These are phyloP conservation scores for Albifimbria verrucaria DNA, from an alignment of 2,329 filamentous ascomycete species.

Conservation along the genomic window DNA sequence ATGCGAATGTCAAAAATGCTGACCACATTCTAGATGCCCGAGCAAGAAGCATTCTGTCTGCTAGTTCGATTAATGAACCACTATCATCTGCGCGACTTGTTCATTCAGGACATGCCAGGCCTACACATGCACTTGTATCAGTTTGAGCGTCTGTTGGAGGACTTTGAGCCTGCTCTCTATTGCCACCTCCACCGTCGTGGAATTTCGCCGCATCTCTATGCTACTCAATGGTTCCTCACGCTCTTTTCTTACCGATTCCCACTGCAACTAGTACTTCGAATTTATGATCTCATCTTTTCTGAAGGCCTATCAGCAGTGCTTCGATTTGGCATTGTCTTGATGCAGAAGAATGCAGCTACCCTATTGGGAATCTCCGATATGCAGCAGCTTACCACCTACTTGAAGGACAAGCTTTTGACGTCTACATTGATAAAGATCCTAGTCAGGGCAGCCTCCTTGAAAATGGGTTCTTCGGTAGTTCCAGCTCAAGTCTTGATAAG, in stretches of 20 bases:
- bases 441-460: slow-evolving; percentile 92
- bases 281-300: slow-evolving; percentile 92
- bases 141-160: slow-evolving; percentile 91
- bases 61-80: slow-evolving; percentile 95
- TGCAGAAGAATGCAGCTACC: slow-evolving; percentile 85
- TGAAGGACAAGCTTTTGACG: slow-evolving; percentile 96
- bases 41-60: slow-evolving; percentile 93
- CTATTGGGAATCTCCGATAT: slow-evolving; percentile 88
- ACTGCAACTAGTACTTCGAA: slow-evolving; percentile 88
- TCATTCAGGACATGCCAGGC: slow-evolving; percentile 93
- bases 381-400: slow-evolving; percentile 79
- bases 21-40: slow-evolving; percentile 67
- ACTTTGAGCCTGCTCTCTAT: slow-evolving; percentile 89
- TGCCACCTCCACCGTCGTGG: slow-evolving; percentile 87
- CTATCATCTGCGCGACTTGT: slow-evolving; percentile 88
- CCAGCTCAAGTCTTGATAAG: slow-evolving; percentile 84
- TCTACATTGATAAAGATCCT: slow-evolving; percentile 92
- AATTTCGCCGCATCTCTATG: slow-evolving; percentile 89
- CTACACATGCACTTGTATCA: slow-evolving; percentile 91
- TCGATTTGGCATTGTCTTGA: slow-evolving; percentile 90
- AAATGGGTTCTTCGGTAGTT: slow-evolving; percentile 94
- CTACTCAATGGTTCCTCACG: slow-evolving; percentile 98
- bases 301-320: slow-evolving; percentile 92
- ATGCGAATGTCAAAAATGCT: slow-evolving; percentile 5
- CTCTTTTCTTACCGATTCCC: slow-evolving; percentile 98